Conservation (phyloP, 2,329 filamentous ascomycete species). For the Pseudohalonectria lignicola region DNA sequence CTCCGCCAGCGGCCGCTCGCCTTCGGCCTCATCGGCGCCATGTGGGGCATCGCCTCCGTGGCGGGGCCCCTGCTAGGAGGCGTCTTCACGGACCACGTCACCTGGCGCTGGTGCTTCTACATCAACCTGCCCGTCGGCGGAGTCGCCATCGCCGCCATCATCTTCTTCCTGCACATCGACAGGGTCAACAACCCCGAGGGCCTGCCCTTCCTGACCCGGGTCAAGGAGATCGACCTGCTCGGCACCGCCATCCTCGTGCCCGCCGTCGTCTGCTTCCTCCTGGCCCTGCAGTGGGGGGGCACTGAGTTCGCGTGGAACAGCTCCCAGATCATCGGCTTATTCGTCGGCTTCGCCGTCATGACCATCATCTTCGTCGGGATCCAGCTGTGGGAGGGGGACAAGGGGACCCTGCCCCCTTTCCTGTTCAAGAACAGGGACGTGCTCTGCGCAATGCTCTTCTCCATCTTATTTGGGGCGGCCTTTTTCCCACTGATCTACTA, state of each 20-base stretch:
- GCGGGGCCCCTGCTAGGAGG: conserved; percentile 32
- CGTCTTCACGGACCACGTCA: conserved; percentile 21
- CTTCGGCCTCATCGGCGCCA: conserved; percentile 37
- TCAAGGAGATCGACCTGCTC: conserved; percentile 35
- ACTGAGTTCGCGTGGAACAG: conserved; percentile 37
- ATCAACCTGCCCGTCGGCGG: conserved; percentile 9
- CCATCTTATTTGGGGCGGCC: conserved; percentile 35
- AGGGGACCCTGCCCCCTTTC: conserved; percentile 35
- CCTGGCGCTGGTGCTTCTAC: conserved; percentile 21
- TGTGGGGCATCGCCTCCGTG: conserved; percentile 36
- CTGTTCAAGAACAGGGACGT: conserved; percentile 34
- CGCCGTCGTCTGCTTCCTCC: conserved; percentile 37
- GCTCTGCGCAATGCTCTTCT: conserved; percentile 26
- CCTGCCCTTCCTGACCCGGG: conserved; percentile 21
- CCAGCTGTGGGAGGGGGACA: conserved; percentile 32
- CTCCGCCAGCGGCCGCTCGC: conserved; percentile 37
- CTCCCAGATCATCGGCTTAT: conserved; percentile 36
- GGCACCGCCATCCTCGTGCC: conserved; percentile 40
- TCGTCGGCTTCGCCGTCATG: conserved; percentile 36
- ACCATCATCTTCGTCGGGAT: conserved; percentile 33
- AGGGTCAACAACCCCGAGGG: conserved; percentile 18
- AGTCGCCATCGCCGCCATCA: conserved; percentile 19
- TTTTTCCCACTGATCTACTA: conserved; percentile 45
- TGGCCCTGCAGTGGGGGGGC: conserved; percentile 48
- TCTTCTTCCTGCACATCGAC: conserved; percentile 32